These are phyloP conservation scores for Tuctoria greenei DNA, from an alignment of 176 grass and related monocot genomes.

Conservation along the genomic window DNA sequence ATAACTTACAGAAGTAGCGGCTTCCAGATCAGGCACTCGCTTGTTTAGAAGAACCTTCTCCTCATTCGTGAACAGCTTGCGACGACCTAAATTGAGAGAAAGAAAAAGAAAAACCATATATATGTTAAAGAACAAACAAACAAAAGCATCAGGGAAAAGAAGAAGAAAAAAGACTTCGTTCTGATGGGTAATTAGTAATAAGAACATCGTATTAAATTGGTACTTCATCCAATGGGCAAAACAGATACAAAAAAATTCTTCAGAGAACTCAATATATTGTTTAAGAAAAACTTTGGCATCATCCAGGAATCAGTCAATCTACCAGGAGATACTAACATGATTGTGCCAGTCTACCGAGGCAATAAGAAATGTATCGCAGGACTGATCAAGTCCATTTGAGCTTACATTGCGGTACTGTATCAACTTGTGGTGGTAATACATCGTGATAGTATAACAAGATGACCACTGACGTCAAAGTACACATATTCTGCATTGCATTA, in stretches of 20 bases:
- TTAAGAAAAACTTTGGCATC: slow-evolving; percentile 1
- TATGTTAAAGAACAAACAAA: neutral
- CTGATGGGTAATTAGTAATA: neutral
- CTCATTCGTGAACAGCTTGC: slow-evolving; percentile 70
- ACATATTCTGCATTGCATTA: neutral
- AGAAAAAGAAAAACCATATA: slow-evolving; percentile 1
- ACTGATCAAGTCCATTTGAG: neutral
- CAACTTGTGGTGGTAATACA: neutral
- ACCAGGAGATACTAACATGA: neutral
- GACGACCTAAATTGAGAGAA: slow-evolving; percentile 39
- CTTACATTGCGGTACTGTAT: neutral
- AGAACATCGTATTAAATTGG: neutral
- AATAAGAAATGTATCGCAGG: neutral
- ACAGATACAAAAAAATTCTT: neutral
- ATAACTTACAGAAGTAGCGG: slow-evolving; percentile 67
- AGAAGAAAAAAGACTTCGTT: neutral
- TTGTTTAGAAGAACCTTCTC: slow-evolving; percentile 80
- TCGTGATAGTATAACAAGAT: slow-evolving; percentile 1
- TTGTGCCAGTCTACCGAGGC: neutral
- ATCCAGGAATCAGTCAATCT: neutral
- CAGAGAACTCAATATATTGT: neutral
- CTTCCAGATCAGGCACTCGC: slow-evolving; percentile 75
- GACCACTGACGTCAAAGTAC: neutral
- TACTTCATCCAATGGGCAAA: neutral
- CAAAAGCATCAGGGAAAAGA: neutral